Base-by-base conservation (phyloP, 768 basidiomycete genomes). In the Kwoniella mangroviensis region DNA sequence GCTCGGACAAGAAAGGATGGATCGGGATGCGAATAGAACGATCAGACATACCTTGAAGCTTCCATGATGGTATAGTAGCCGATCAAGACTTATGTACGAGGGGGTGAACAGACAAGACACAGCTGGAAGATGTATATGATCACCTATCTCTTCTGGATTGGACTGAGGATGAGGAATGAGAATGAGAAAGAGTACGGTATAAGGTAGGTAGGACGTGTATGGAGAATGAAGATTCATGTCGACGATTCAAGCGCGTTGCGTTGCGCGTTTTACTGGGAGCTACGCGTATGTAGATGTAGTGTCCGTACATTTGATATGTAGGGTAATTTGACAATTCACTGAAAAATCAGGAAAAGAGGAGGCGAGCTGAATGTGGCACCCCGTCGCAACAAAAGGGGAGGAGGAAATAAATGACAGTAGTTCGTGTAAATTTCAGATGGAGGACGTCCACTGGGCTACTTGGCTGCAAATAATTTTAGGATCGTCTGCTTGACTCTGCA, bases 401-500 rank as follows among this genome's bases (percentile, higher is more conserved):
- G 43, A 21, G 41, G 34, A 49, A 43, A 66, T 40, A 24, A 15
- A 42, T 52, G 13, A 43, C 21, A 53, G 22, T 53, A 13, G 19
- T 7, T 34, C 34, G 6, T 34, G 28, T 54, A 70, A 49, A 69
- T 64, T 70, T 65, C 63, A 54, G 28, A 65, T 71, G 70, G 69
- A 70, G 69, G 69, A 65, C 7, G 69, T 70, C 69, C 69, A 70
- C 69, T 34, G 34, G 63, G 24, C 17, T 5, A 43, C 45, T 19
- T 19, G 5, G 45, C 45, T 15, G 45, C 19, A 19, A 13, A 49
- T 4, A 49, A 49, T 49, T 49, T 49, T 49, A 10, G 6, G 45
- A 49, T 49, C 13, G 4, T 4, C 45, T 49, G 13, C 12, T 49
- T 19, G 19, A 13, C 45, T 49, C 45, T 15, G 15, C 34, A 49